Base-by-base conservation (phyloP, 805 yeast genomes). In the Metschnikowia santaceciliae region DNA sequence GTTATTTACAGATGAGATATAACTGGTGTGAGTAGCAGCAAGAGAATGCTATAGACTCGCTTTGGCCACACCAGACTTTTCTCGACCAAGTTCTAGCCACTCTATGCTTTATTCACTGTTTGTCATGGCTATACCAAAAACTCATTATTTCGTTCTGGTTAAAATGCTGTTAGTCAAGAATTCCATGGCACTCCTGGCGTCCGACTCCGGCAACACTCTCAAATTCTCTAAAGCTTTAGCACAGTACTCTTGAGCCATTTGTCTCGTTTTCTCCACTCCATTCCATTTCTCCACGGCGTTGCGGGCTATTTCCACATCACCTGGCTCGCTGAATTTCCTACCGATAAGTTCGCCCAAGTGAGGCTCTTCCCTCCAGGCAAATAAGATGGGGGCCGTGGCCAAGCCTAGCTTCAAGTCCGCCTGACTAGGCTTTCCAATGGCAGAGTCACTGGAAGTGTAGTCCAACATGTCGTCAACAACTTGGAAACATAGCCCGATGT, bases 381-480 rank as follows among this genome's bases (percentile, higher is more conserved):
- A 94, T 49, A 94, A 72, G 2, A 92, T 90, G 1, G 99, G 99
- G 0, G 97, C 98, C 0, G 99, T 94, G 1, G 98, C 98, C 59
- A 94, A 78, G 0, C 99, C 99, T 41, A 94, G 75, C 66, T 91
- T 83, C 59, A 94, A 77, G 70, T 94, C 99, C 3, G 97, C 97
- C 60, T 94, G 96, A 7, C 96, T 85, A 2, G 99, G 98, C 68
- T 94, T 94, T 35, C 99, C 99, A 51, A 94, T 72, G 47, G 88
- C 82, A 39, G 81, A 81, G 17, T 89, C 88, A 32, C 91, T 82
- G n/a, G 90, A 84, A 0, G 97, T 90, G 67, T 89, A 94, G 70
- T 94, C 99, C 57, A 94, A 78, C 84, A 92, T 83, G 68, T 94
- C 99, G 70, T 94, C 99, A 17, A 94, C 95, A 52, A 94, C 79